Percentiles rank a stretch among this genome's conserved stretches.
These are phyloP conservation scores for Rhizopus delemar DNA, from an alignment of 371 early-diverging fungal species.

Conservation along the genomic window DNA sequence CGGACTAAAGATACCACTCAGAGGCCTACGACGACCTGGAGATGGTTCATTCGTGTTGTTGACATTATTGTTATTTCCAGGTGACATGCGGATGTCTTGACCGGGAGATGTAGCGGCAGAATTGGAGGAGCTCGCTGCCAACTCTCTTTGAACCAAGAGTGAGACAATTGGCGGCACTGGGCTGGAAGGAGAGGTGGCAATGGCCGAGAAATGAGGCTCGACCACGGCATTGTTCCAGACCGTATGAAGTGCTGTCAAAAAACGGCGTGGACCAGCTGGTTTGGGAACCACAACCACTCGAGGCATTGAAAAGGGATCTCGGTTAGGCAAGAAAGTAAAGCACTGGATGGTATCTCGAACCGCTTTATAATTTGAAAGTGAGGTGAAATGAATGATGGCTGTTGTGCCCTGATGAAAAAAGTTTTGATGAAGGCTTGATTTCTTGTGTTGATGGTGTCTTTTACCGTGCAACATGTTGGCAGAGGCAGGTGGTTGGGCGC, in stretches of 20 bases:
- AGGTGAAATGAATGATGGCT: constrained; percentile 64
- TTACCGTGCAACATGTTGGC: constrained; percentile 20
- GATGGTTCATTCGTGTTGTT: background rate
- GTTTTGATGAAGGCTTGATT: constrained; percentile 23
- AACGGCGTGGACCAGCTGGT: constrained; percentile 71
- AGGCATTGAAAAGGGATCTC: constrained; percentile 34
- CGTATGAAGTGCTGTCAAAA: constrained; percentile 65
- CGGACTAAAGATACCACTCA: constrained; percentile 29
- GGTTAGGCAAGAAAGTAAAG: constrained; percentile 14
- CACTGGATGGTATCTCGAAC: constrained; percentile 59
- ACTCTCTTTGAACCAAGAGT: background rate
- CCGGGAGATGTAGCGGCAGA: background rate
- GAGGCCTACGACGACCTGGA: constrained; percentile 13
- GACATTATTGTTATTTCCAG: constrained; percentile 3
- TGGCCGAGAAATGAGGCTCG: constrained; percentile 64
- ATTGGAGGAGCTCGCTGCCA: background rate
- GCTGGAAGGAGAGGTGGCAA: constrained; percentile 62
- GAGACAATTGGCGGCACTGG: constrained; percentile 2
- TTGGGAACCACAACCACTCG: constrained; percentile 69
- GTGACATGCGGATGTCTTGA: constrained; percentile 27
- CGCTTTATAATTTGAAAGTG: constrained; percentile 57
- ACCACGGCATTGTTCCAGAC: constrained; percentile 58
- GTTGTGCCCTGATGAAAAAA: constrained; percentile 33
- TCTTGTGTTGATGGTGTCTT: constrained; percentile 17
- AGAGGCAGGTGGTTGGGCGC: constrained; percentile 30